Evolutionary conservation across 352 stramenopile genomes (phyloP), one percentile per base, ranked within the genome.

Genomic region (Lagenidium giganteum): DNA sequence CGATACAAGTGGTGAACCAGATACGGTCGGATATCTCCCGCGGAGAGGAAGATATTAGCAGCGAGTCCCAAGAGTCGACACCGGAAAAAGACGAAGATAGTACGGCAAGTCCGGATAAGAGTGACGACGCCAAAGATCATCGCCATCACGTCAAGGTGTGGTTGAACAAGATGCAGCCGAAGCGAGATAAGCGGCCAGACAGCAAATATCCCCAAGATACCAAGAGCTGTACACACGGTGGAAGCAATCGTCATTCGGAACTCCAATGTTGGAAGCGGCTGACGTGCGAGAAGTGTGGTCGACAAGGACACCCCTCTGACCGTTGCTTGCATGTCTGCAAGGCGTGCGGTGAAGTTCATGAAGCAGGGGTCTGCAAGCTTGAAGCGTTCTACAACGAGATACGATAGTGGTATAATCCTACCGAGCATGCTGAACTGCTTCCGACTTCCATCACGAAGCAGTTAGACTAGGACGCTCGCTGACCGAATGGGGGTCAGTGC

Each of bases 391-490:
- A 37, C 42, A 51, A 51, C 36, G 2, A 29, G 21, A 27, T 57
- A 20, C 49, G 36, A 2, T 29, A 47, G 17, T 46, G 40, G 48
- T 57, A 33, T 29, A 20, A 46, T 7, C 40, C 48, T 8, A 33
- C 13, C 14, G 44, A 44, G 5, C 34, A 51, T 18, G 33, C 48
- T 3, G 48, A 41, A 4, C 24, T 51, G 8, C 30, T 51, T 11
- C 41, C 48, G 18, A 12, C n/a, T 2, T 23, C 12, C 5, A 35
- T 23, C 6, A 41, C 50, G n/a, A 46, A 47, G 41, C 28, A 35
- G 27, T 47, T 57, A 57, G 51, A 57, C 27, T 56, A 56, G 48
- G 35, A n/a, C n/a, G n/a, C n/a, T n/a, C n/a, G n/a, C n/a, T n/a
- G n/a, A n/a, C n/a, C n/a, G n/a, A n/a, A n/a, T n/a, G n/a, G n/a